Evolutionary conservation across 2,329 filamentous ascomycete genomes (phyloP), one percentile per base, ranked within the genome.

Genomic region (Aspergillus pseudoterreus): DNA sequence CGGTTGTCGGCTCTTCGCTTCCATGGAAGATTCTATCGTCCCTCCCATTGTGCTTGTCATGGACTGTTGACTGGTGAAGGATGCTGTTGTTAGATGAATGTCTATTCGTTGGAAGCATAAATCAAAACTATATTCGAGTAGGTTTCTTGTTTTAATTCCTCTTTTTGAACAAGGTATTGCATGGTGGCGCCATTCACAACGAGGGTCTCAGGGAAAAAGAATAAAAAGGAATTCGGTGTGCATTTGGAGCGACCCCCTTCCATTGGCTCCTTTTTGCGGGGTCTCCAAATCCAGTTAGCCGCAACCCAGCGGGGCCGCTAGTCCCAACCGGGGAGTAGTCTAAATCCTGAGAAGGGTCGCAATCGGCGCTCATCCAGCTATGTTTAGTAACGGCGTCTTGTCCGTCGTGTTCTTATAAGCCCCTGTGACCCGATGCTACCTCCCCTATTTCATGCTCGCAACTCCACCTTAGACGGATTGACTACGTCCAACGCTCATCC

Each of bases 251-350:
- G 15, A n/a, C 33, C 14, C 15, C 17, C 19, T 17, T 42, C 39
- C 39, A 42, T 22, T 44, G 21, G 32, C 33, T 9, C 41, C 21
- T 43, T 49, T 49, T 49, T 44, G 47, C 19, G 27, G 35, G 47
- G 39, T 42, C 19, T 42, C 39, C 39, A n/a, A 12, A 42, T 21
- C 9, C n/a, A 17, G 39, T 42, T 42, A 42, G 39, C 39, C 39
- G 39, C 14, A 11, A 17, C 15, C 35, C 12, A n/a, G 8, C 5
- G 14, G 35, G 6, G 35, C 35, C 35, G 35, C 35, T 38, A 42
- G 15, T 42, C 15, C 39, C 39, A 19, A 22, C 19, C 19, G 14
- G 17, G 39, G 19, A n/a, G 19, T 17, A 42, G 39, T 19, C 19
- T 42, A 42, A 42, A 15, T 19, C 39, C 39, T 38, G 17, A 42